These are phyloP conservation scores for Coleophoma cylindrospora DNA, from an alignment of 2,329 filamentous ascomycete genomes.

Conservation along the genomic window DNA sequence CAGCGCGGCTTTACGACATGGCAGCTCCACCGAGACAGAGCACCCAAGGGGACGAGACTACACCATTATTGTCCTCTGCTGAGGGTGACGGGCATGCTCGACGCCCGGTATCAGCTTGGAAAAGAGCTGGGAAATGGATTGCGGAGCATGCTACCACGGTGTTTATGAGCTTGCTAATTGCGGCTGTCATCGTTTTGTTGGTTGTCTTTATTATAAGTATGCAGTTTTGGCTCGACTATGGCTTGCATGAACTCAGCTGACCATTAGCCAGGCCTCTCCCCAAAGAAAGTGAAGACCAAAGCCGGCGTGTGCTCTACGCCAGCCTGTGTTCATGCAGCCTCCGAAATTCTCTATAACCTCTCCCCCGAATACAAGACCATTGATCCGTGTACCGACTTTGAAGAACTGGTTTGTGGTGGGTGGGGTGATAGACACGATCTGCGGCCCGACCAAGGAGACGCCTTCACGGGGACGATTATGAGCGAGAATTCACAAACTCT, in stretches of 20 bases:
- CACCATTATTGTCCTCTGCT: constrained; percentile 15
- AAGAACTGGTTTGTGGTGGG: constrained; percentile 62
- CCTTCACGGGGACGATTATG: constrained; percentile 58
- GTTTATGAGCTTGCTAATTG: constrained; percentile 16
- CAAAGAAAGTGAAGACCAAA: constrained; percentile 7
- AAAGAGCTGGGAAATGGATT: constrained; percentile 12
- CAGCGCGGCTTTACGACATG: constrained; percentile 18
- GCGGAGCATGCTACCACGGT: constrained; percentile 18
- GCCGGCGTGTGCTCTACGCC: constrained; percentile 45
- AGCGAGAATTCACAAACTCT: constrained; percentile 52
- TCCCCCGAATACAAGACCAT: constrained; percentile 56
- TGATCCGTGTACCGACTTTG: constrained; percentile 66
- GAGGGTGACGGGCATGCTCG: constrained; percentile 2
- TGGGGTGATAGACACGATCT: constrained; percentile 62
- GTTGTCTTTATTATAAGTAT: constrained; percentile 19
- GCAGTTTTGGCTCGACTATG: neutral
- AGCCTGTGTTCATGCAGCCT: constrained; percentile 58
- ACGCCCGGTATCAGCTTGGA: neutral
- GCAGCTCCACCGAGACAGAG: constrained; percentile 6
- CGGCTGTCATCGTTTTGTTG: constrained; percentile 20
- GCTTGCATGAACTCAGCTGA: too few species aligned
- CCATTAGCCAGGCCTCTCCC: constrained; percentile 6
- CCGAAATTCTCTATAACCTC: constrained; percentile 56
- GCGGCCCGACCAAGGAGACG: constrained; percentile 55
- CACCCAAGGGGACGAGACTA: constrained; percentile 10